Evolutionary conservation across 306 rosid species (phyloP).

Genomic region (Geum urbanum): DNA sequence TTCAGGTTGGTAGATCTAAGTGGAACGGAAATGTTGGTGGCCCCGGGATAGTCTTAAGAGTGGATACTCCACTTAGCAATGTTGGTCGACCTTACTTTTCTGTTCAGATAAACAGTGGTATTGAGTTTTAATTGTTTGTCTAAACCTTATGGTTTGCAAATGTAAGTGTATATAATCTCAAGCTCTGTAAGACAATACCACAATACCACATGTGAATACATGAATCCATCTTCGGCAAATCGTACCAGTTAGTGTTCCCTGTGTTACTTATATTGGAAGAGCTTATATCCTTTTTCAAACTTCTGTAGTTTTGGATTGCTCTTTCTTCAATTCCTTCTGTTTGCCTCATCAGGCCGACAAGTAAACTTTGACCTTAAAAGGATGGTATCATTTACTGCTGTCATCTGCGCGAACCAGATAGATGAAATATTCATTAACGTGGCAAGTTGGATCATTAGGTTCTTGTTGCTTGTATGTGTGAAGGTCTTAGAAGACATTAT

Average conservation of each 20-base stretch:
- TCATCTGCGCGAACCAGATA: too few species aligned
- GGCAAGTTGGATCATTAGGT: not conserved
- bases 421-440: not conserved
- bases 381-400: too few species aligned
- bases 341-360: not conserved
- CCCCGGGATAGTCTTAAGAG: constrained; percentile 74
- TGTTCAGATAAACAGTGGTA: constrained; percentile 80
- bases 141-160: constrained; percentile 23
- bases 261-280: constrained; percentile 11
- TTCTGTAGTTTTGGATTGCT: too few species aligned
- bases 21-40: constrained; percentile 96
- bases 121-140: constrained; percentile 55
- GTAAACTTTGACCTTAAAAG: not conserved
- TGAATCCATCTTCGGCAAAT: constrained; percentile 15
- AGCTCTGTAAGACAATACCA: constrained; percentile 13
- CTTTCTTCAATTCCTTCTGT: not conserved
- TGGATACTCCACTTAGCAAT: constrained; percentile 64
- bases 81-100: constrained; percentile 78
- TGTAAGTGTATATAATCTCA: constrained; percentile 56
- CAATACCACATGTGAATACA: constrained; percentile 19
- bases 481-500: too few species aligned
- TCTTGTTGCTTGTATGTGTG: not conserved
- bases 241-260: constrained; percentile 14
- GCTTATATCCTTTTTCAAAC: not conserved
- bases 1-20: constrained; percentile 92